Percentiles rank a stretch among this genome's conserved stretches.
These are phyloP conservation scores for grape (Vitis vinifera) DNA, from an alignment of 164 flowering plant species.

Conservation along the genomic window DNA sequence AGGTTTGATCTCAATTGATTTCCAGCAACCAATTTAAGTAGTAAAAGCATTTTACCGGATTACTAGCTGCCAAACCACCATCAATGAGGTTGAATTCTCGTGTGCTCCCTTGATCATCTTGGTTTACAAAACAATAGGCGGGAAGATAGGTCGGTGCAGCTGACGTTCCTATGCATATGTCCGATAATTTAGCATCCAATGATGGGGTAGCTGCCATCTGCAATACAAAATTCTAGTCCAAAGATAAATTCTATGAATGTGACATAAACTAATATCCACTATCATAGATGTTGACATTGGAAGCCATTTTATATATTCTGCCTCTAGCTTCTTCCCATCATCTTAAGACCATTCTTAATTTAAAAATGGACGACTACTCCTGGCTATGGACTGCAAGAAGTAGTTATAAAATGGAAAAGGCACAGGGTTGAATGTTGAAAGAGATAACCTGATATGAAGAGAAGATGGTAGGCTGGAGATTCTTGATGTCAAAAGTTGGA, in stretches of 20 bases:
- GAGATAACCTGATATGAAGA: constrained; percentile 27
- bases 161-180: constrained; percentile 63
- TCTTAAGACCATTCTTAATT: too few relatives aligned
- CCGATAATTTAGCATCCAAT: constrained; percentile 44
- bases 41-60: constrained; percentile 38
- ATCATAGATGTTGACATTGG: too few relatives aligned
- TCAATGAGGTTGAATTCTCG: constrained; percentile 62
- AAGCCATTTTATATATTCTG: too few relatives aligned
- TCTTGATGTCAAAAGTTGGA: constrained; percentile 33
- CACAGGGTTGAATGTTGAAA: not conserved
- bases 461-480: constrained; percentile 26
- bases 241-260: too few relatives aligned
- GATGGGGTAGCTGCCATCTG: constrained; percentile 24
- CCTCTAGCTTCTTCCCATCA: too few relatives aligned
- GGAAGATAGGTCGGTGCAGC: constrained; percentile 70
- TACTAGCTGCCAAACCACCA: constrained; percentile 61
- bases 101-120: constrained; percentile 19
- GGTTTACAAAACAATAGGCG: constrained; percentile 39
- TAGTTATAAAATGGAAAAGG: too few relatives aligned
- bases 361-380: too few relatives aligned
- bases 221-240: not conserved
- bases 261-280: too few relatives aligned
- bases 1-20: too few relatives aligned
- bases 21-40: not conserved
- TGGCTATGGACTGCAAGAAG: too few relatives aligned